Conservation (phyloP, 306 rosid genomes). For the Gillenia trifoliata region DNA sequence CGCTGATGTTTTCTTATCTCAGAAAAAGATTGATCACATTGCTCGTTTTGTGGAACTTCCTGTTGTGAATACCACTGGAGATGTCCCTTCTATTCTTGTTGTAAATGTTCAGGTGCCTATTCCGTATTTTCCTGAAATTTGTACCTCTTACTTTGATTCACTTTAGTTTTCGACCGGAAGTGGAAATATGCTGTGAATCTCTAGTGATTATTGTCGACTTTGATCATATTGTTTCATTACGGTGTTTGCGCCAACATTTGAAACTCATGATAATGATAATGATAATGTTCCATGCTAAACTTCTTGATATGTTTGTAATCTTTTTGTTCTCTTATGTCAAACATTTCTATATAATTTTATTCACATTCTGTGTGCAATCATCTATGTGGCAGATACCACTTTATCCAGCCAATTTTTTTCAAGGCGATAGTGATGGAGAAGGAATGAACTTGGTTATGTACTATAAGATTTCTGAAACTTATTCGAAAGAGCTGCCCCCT, state of each 20-base stretch:
- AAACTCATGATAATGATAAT: no score
- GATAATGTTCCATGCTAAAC: not conserved
- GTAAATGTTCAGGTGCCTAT: constrained; percentile 78
- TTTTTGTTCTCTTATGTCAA: not conserved
- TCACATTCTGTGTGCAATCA: constrained; percentile 8
- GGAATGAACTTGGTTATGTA: constrained; percentile 90
- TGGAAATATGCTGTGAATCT: constrained; percentile 5
- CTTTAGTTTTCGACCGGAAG: constrained; percentile 6
- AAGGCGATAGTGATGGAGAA: constrained; percentile 90
- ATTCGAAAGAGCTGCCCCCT: constrained; percentile 65
- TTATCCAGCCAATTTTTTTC: constrained; percentile 74
- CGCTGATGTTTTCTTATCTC: constrained; percentile 73
- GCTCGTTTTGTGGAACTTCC: constrained; percentile 96
- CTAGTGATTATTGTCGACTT: not conserved
- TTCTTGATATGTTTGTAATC: not conserved
- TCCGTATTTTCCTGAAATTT: not conserved
- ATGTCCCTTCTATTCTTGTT: constrained; percentile 73
- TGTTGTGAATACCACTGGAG: constrained; percentile 50
- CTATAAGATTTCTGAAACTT: constrained; percentile 77
- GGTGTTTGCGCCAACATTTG: no score
- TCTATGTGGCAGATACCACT: constrained; percentile 71
- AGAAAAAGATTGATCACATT: constrained; percentile 77
- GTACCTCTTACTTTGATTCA: not conserved
- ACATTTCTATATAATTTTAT: not conserved
- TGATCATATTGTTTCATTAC: not conserved